phyloP scores from a whole-genome alignment of 1,139 yeast genomes.

The Kazachstania sp. region DNA sequence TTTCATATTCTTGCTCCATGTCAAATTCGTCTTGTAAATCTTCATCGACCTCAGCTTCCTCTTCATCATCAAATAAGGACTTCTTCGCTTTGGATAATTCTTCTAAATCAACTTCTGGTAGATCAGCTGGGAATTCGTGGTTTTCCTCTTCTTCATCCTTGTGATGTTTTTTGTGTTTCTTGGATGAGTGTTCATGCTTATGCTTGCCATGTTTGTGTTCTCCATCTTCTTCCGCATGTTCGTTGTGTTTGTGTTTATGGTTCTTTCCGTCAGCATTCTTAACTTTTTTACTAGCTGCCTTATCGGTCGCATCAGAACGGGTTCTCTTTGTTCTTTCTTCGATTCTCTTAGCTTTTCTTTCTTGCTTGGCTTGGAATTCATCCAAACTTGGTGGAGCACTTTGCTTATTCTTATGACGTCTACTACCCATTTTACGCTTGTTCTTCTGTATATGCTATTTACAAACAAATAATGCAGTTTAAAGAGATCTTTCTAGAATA shows the following conservation, averaged over 20 bases:
- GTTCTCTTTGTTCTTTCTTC: conserved; percentile 37
- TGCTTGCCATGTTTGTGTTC: conserved; percentile 14
- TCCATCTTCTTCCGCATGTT: conserved; percentile 5
- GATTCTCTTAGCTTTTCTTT: conserved; percentile 35
- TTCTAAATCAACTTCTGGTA: conserved; percentile 58
- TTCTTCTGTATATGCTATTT: background rate
- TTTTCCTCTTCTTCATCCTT: conserved; percentile 27
- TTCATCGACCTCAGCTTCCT: conserved; percentile 42
- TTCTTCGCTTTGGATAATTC: conserved; percentile 60
- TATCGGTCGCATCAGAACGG: conserved; percentile 23
- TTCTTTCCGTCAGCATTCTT: conserved; percentile 9
- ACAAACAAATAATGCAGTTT: no score
- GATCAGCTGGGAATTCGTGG: conserved; percentile 19
- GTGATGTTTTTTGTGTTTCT: conserved; percentile 20
- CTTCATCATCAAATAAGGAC: conserved; percentile 69
- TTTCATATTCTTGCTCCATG: conserved; percentile 45
- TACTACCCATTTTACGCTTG: conserved; percentile 53
- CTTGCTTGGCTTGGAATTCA: conserved; percentile 60
- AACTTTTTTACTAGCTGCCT: conserved; percentile 29
- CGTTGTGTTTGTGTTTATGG: background rate
- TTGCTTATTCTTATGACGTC: conserved; percentile 86
- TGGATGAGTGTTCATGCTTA: conserved; percentile 24
- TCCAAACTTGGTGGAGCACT: conserved; percentile 82
- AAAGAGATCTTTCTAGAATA: no score
- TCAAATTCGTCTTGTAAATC: conserved; percentile 49